phyloP scores from a whole-genome alignment of 2,329 filamentous ascomycete species.

The Penicillium olsonii region DNA sequence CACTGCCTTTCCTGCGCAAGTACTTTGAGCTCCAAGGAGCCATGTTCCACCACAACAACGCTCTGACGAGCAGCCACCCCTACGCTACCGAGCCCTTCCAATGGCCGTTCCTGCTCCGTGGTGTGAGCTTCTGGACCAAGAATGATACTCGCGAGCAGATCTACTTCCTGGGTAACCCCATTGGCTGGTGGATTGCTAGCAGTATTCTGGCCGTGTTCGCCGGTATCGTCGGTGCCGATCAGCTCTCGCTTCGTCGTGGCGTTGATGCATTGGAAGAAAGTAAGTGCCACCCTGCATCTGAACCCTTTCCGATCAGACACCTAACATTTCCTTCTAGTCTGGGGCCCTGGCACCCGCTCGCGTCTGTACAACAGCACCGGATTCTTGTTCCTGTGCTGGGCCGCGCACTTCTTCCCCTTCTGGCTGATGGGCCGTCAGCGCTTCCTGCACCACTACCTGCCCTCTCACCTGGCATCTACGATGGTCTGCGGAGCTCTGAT shows the following conservation, averaged over 20 bases:
- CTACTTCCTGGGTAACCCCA: slow-evolving; percentile 95
- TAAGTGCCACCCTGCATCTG: slow-evolving; percentile 56
- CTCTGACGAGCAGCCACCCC: slow-evolving; percentile 92
- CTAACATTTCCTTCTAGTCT: slow-evolving; percentile 34
- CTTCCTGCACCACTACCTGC: slow-evolving; percentile 97
- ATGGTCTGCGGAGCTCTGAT: slow-evolving; percentile 88
- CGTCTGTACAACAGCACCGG: slow-evolving; percentile 97
- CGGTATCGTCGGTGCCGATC: slow-evolving; percentile 88
- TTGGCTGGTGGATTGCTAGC: slow-evolving; percentile 96
- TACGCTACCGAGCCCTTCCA: slow-evolving; percentile 94
- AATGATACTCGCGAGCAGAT: slow-evolving; percentile 94
- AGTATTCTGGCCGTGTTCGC: slow-evolving; percentile 90
- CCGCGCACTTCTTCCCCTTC: slow-evolving; percentile 95
- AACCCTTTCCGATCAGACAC: neutral
- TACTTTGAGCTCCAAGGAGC: slow-evolving; percentile 95
- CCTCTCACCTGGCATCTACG: slow-evolving; percentile 85
- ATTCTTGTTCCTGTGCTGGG: slow-evolving; percentile 99
- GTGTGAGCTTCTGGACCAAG: slow-evolving; percentile 99
- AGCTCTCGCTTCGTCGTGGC: slow-evolving; percentile 87
- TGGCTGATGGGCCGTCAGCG: slow-evolving; percentile 97
- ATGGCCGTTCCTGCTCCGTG: slow-evolving; percentile 95
- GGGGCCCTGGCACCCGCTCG: slow-evolving; percentile 73
- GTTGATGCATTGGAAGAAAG: slow-evolving; percentile 90
- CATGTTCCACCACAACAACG: slow-evolving; percentile 99
- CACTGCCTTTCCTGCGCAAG: slow-evolving; percentile 84